phyloP scores from a whole-genome alignment of 805 yeast genomes.

The Cyberlindnera mrakii region DNA sequence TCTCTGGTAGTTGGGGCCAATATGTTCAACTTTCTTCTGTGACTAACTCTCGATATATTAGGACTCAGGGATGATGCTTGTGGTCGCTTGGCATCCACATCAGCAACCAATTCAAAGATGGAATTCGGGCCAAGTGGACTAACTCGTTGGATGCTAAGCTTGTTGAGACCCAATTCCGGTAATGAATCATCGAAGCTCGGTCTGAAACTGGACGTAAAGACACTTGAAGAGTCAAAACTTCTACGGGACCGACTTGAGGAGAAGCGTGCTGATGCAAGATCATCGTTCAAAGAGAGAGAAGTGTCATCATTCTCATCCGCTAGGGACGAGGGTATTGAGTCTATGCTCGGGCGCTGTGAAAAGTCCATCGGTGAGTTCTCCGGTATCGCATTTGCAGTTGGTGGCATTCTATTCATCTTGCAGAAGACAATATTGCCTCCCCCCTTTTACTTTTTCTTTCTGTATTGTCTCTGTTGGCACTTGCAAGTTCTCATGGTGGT shows the following conservation, averaged over 20 bases:
- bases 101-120: slow-evolving; percentile 68
- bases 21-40: slow-evolving; percentile 40
- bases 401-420: background rate
- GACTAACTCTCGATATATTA: slow-evolving; percentile 19
- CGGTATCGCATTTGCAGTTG: background rate
- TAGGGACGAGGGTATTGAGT: slow-evolving; percentile 11
- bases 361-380: slow-evolving; percentile 1
- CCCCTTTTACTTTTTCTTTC: no score
- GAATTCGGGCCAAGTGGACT: slow-evolving; percentile 70
- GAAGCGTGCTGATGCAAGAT: slow-evolving; percentile 19
- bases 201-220: slow-evolving; percentile 23
- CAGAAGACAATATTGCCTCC: background rate
- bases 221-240: slow-evolving; percentile 28
- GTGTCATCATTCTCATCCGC: slow-evolving; percentile 12
- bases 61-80: slow-evolving; percentile 21
- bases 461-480: no score
- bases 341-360: slow-evolving; percentile 2
- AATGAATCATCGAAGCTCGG: slow-evolving; percentile 31
- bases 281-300: slow-evolving; percentile 28
- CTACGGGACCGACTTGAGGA: slow-evolving; percentile 19
- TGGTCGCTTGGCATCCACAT: slow-evolving; percentile 39
- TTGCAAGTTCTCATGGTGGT: no score
- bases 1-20: slow-evolving; percentile 72
- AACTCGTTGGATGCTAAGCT: slow-evolving; percentile 31
- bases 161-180: slow-evolving; percentile 34